Evolutionary conservation across 1,284 basidiomycete genomes (phyloP).

Genomic region (Athelia sp.): DNA sequence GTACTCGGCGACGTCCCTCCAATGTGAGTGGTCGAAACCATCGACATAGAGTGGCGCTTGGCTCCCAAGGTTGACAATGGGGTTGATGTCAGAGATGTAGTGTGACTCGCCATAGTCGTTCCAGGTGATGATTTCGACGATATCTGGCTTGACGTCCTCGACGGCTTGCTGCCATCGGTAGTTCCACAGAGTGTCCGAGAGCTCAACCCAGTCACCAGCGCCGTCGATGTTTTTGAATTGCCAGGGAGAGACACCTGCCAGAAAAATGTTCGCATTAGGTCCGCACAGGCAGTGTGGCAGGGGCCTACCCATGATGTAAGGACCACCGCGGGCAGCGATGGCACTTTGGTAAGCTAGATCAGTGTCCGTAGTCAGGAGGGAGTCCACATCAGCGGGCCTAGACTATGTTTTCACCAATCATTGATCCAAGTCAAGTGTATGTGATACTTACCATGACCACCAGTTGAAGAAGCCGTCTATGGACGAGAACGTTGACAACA

Average conservation of each 20-base stretch:
- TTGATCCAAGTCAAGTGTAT: background rate
- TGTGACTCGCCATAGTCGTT: slow-evolving; percentile 21
- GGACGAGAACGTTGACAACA: slow-evolving; percentile 23
- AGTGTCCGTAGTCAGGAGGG: slow-evolving; percentile 23
- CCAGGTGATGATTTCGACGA: slow-evolving; percentile 35
- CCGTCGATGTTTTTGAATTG: slow-evolving; percentile 37
- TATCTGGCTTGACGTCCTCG: slow-evolving; percentile 27
- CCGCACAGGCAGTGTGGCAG: background rate
- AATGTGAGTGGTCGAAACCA: slow-evolving; percentile 22
- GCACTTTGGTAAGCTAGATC: slow-evolving; percentile 22
- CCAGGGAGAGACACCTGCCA: slow-evolving; percentile 35
- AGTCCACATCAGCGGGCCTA: slow-evolving; percentile 22
- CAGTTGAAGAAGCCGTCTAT: slow-evolving; percentile 33
- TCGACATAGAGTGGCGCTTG: slow-evolving; percentile 22
- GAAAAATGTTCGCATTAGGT: slow-evolving; percentile 17
- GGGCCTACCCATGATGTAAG: slow-evolving; percentile 30
- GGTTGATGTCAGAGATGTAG: slow-evolving; percentile 25
- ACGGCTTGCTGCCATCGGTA: slow-evolving; percentile 28
- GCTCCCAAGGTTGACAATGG: slow-evolving; percentile 22
- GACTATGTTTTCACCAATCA: background rate
- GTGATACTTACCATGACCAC: slow-evolving; percentile 26
- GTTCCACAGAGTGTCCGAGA: slow-evolving; percentile 28
- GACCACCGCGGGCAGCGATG: slow-evolving; percentile 15
- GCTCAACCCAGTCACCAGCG: slow-evolving; percentile 30
- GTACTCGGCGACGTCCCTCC: slow-evolving; percentile 27